Conservation (phyloP, 2,329 filamentous ascomycete species). For the Orbilia brochopaga region DNA sequence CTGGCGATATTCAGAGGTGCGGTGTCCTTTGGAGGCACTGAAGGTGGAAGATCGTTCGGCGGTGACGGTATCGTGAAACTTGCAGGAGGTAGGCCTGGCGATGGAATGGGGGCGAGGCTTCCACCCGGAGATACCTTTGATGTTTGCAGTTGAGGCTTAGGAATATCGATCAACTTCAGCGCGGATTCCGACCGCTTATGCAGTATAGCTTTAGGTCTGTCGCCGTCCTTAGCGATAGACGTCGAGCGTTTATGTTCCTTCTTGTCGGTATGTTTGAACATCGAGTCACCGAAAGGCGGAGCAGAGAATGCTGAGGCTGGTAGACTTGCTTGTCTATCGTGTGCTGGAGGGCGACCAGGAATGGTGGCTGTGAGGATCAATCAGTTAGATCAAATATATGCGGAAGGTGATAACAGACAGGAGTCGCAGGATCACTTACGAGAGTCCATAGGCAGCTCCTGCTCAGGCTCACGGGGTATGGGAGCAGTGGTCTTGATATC, state of each 20-base stretch:
- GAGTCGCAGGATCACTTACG: constrained; percentile 62
- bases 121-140: constrained; percentile 30
- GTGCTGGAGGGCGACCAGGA: constrained; percentile 68
- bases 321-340: constrained; percentile 62
- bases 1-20: constrained; percentile 28
- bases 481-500: constrained; percentile 64
- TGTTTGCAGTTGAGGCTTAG: constrained; percentile 14
- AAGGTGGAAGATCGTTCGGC: constrained; percentile 30
- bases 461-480: constrained; percentile 66
- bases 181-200: constrained; percentile 45
- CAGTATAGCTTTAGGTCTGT: constrained; percentile 36
- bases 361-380: constrained; percentile 65
- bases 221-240: constrained; percentile 34
- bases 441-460: constrained; percentile 72
- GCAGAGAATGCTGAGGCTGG: constrained; percentile 41
- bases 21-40: constrained; percentile 42
- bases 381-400: constrained; percentile 38
- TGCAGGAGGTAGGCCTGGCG: constrained; percentile 20
- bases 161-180: constrained; percentile 31
- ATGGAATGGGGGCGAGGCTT: constrained; percentile 16
- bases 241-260: constrained; percentile 47
- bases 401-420: constrained; percentile 1
- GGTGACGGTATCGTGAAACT: constrained; percentile 18
- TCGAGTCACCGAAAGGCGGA: constrained; percentile 41
- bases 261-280: constrained; percentile 35